Evolutionary conservation across 371 early-diverging fungal species (phyloP).

Genomic region (Dinochytrium kinnereticum): DNA sequence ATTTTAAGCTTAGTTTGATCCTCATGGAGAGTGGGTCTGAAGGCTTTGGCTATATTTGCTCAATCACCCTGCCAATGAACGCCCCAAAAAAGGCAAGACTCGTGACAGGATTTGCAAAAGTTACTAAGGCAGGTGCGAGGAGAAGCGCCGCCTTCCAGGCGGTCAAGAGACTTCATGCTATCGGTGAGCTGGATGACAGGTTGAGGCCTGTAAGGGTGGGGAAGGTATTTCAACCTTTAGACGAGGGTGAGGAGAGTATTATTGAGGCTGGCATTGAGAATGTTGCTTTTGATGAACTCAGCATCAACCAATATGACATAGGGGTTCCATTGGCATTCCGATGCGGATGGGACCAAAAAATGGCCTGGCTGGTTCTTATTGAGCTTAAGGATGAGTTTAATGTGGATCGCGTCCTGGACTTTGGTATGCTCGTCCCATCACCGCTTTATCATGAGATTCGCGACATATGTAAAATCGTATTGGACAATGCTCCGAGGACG

Average conservation of each 20-base stretch:
- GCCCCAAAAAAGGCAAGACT: conserved; percentile 24
- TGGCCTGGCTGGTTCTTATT: conserved; percentile 21
- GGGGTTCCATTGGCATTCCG: not conserved
- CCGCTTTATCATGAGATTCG: not conserved
- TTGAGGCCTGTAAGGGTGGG: conserved; percentile 56
- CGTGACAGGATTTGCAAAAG: conserved; percentile 14
- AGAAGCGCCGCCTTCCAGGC: conserved; percentile 74
- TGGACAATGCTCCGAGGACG: not conserved
- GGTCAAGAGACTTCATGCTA: conserved; percentile 65
- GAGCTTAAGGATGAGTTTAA: conserved; percentile 4
- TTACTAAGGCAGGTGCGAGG: conserved; percentile 70
- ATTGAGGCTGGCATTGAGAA: conserved; percentile 43
- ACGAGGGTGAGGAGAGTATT: conserved; percentile 60
- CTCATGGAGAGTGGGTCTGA: not conserved
- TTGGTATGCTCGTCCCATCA: conserved; percentile 22
- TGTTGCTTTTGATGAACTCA: not conserved
- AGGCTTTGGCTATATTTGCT: conserved; percentile 15
- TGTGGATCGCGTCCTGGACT: conserved; percentile 23
- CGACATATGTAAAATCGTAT: not conserved
- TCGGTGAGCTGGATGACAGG: conserved; percentile 75
- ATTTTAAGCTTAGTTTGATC: conserved; percentile 21
- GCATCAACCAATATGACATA: not conserved
- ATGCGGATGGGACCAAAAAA: not conserved
- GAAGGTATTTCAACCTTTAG: conserved; percentile 37
- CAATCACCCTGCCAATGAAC: conserved; percentile 29